Evolutionary conservation across 192 early-diverging fungal genomes (phyloP), one percentile per base, ranked within the genome.

Genomic region (Geranomyces variabilis): DNA sequence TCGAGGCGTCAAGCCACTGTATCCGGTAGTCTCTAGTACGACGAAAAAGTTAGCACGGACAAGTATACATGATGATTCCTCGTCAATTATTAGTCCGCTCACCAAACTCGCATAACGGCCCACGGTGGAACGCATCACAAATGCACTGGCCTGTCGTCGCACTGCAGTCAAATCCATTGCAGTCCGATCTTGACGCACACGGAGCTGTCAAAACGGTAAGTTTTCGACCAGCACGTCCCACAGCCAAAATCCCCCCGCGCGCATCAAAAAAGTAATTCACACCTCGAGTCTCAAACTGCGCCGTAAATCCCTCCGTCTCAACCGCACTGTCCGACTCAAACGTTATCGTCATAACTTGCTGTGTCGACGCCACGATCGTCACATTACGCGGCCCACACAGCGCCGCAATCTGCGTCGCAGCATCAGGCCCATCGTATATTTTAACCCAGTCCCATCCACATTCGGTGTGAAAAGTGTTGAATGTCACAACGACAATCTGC

Each of bases 51-150:
- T n/a, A n/a, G n/a, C n/a, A n/a, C n/a, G n/a, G n/a, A n/a, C n/a
- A n/a, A n/a, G n/a, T n/a, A n/a, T n/a, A n/a, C n/a, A n/a, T n/a
- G n/a, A n/a, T n/a, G n/a, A 41, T 10, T 10, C 5, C 10, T 41
- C 36, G 10, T 3, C 36, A 41, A 41, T 10, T 41, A 41, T 41
- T 3, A 3, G 19, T 34, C 9, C 19, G 48, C 69, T 60, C 69
- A 79, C 78, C 43, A 21, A 41, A 47, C 41, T 80, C 24, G 43
- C 78, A 80, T 34, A 73, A 70, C 28, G 53, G 31, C 8, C 78
- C 78, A 10, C 34, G 21, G 65, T 68, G 69, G n/a, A 21, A 51
- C 0, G 9, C 10, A 51, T 68, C 73, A 60, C 78, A 80, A 12
- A 10, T 0, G 30, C 78, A 80, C 15, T 19, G 1, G 12, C 78